Evolutionary conservation across 2,329 filamentous ascomycete species (phyloP).

Genomic region (Phialophora macrospora): DNA sequence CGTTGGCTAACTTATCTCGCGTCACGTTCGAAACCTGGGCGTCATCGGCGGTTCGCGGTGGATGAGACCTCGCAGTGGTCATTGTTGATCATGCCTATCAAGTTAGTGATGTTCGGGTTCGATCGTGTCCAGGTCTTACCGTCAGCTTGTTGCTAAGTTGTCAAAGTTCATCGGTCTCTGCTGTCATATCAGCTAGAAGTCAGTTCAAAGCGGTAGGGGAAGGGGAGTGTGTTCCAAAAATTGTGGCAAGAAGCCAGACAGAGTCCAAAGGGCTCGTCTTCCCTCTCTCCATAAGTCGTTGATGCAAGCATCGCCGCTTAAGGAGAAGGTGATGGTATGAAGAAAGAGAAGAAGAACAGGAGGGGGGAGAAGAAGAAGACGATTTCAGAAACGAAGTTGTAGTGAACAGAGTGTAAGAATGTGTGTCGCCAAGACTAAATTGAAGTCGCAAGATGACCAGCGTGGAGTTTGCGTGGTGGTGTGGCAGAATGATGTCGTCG

Average conservation of each 20-base stretch:
- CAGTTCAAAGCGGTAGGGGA: neutral
- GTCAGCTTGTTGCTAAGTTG: neutral
- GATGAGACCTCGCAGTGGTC: neutral
- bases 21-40: neutral
- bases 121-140: neutral
- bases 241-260: neutral
- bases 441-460: neutral
- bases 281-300: constrained; percentile 3
- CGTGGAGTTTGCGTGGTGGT: neutral
- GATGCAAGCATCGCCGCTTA: constrained; percentile 3
- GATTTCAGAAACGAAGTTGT: neutral
- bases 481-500: constrained; percentile 5
- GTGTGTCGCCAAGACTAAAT: neutral
- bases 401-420: neutral
- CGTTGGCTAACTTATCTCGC: neutral
- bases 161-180: neutral
- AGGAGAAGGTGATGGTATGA: constrained; percentile 8
- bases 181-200: neutral
- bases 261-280: neutral
- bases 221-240: neutral
- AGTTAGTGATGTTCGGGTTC: neutral
- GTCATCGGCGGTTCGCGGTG: neutral
- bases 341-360: constrained; percentile 2
- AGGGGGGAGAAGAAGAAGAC: constrained; percentile 2
- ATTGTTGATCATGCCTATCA: neutral